A percentile compares a stretch with the other conserved stretches of the same genome.
These are phyloP conservation scores for Pilaira anomala DNA, from an alignment of 192 early-diverging fungal genomes.

Conservation along the genomic window DNA sequence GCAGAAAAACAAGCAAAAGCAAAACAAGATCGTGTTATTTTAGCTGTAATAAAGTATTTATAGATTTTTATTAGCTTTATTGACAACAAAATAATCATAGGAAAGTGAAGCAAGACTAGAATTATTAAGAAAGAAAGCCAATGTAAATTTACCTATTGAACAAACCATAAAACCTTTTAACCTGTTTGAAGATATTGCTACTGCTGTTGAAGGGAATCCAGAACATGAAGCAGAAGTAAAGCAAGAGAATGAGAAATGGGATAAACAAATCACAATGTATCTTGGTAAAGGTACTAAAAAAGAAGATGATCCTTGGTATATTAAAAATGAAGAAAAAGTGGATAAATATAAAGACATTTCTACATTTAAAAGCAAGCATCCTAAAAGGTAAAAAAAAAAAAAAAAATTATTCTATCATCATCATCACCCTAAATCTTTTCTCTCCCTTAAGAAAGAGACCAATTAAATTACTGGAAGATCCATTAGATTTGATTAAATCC, in stretches of 20 bases:
- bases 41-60: slow-evolving; percentile 47
- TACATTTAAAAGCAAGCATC: slow-evolving; percentile 6
- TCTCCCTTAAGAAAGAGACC: slow-evolving; percentile 9
- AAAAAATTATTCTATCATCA: background rate
- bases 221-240: slow-evolving; percentile 55
- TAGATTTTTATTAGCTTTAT: background rate
- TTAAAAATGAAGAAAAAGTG: background rate
- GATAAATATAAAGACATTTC: slow-evolving; percentile 22
- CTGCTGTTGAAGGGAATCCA: slow-evolving; percentile 37
- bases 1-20: slow-evolving; percentile 55
- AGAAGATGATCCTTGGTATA: slow-evolving; percentile 37
- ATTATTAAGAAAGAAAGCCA: slow-evolving; percentile 47
- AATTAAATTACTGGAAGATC: slow-evolving; percentile 39
- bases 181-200: background rate
- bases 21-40: slow-evolving; percentile 41
- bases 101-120: slow-evolving; percentile 61
- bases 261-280: slow-evolving; percentile 63
- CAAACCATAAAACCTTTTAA: background rate
- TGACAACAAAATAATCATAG: slow-evolving; percentile 22
- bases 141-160: slow-evolving; percentile 13
- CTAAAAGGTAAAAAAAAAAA: slow-evolving; percentile 23
- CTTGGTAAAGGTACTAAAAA: slow-evolving; percentile 48
- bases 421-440: no score
- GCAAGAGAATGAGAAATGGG: slow-evolving; percentile 51
- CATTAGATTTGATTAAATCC: slow-evolving; percentile 31